phyloP scores from a whole-genome alignment of 306 rosid species.

The Acacia crassicarpa region DNA sequence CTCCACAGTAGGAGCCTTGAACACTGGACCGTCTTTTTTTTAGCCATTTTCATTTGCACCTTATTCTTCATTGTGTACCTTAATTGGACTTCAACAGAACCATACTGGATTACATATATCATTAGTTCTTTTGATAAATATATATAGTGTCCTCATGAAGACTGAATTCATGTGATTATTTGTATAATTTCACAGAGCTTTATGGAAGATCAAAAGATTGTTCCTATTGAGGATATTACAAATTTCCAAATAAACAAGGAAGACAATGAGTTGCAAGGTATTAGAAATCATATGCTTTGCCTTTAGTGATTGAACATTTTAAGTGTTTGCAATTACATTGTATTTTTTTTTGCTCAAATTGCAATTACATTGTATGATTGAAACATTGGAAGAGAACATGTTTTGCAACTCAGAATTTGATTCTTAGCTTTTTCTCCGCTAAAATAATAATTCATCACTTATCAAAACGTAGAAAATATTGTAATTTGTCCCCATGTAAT shows the following conservation, averaged over 20 bases:
- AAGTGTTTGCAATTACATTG: background rate
- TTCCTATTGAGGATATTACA: constrained; percentile 65
- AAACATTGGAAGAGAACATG: background rate
- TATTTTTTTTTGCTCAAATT: no score
- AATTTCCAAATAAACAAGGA: constrained; percentile 50
- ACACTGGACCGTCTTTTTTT: no score
- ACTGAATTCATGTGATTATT: background rate
- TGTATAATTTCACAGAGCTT: constrained; percentile 52
- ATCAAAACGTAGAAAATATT: no score
- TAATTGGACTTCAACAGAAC: background rate
- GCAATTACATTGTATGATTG: no score
- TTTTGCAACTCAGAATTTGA: background rate
- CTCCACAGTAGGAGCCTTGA: rapidly evolving
- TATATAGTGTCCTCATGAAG: background rate
- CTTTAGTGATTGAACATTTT: background rate
- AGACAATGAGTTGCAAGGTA: constrained; percentile 63
- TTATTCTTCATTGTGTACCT: background rate
- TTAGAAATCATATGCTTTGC: background rate
- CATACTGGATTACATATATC: background rate
- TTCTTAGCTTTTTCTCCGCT: background rate
- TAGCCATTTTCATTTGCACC: background rate
- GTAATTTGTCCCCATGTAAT: background rate
- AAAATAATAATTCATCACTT: background rate
- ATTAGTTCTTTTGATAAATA: background rate
- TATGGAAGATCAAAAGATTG: constrained; percentile 66